Base-by-base conservation (phyloP, 1,284 basidiomycete genomes). In the Cronartium quercuum region DNA sequence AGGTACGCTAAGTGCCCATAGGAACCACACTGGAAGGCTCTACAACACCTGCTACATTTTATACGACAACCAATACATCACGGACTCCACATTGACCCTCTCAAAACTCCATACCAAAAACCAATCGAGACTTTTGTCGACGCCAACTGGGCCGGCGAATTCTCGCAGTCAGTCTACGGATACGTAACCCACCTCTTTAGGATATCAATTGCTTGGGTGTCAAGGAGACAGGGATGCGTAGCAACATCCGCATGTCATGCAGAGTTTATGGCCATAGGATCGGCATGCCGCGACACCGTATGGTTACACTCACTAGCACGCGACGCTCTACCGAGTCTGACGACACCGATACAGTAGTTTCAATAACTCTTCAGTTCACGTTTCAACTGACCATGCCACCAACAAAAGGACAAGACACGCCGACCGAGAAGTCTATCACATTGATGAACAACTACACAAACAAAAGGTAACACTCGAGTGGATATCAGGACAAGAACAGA, bases 381-480 rank as follows among this genome's bases (percentile, higher is more conserved):
- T 66, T 6, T 44, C 40, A 18, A 66, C 37, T 21, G 64, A 66
- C 35, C 10, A 41, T 15, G 40, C 5, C 42, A 44, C 64, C 3
- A 66, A 66, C 24, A 66, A 66, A 24, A 42, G 64, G 21, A 66
- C 64, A 10, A 4, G 64, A 24, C 64, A 66, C 18, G n/a, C 64
- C 6, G 64, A 66, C n/a, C 15, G 40, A 12, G 64, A 66, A 44
- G 42, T 66, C 40, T 66, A n/a, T n/a, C n/a, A n/a, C n/a, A n/a
- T n/a, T n/a, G n/a, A n/a, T n/a, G n/a, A n/a, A n/a, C n/a, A n/a
- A 66, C n/a, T 13, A 10, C 6, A 47, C 21, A 2, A 66, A 66
- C 42, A 47, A 21, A 24, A 66, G 24, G 42, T 44, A 1, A n/a
- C 18, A 6, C 7, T 66, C 7, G 41, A 42, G 18, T 66, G 64